Evolutionary conservation across 169 alveolate species (phyloP).

Genomic region (Plasmodium vivax): DNA sequence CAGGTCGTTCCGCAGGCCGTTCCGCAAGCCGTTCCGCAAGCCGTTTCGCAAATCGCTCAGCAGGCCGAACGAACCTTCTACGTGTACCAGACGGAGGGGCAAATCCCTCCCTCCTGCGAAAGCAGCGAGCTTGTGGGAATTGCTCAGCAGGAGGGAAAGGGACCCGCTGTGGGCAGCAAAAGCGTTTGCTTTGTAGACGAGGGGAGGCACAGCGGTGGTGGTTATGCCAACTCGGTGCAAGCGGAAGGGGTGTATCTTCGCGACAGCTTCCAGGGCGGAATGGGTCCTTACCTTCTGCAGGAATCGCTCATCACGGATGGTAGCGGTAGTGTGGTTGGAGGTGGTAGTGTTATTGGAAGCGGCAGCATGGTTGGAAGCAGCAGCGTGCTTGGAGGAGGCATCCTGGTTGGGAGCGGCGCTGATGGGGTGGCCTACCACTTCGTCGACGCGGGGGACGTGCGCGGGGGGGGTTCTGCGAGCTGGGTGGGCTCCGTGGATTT

Average conservation of each 20-base stretch:
- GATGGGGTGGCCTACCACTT: not conserved
- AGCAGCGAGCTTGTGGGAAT: not conserved
- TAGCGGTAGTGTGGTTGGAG: not conserved
- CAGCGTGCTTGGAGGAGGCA: not conserved
- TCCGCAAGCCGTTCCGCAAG: too few species aligned
- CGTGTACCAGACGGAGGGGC: constrained; percentile 30
- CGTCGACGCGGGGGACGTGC: not conserved
- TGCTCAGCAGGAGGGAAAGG: not conserved
- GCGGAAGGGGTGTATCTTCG: not conserved
- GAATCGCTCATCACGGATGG: not conserved
- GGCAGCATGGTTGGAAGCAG: not conserved
- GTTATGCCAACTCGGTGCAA: not conserved
- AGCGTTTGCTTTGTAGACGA: constrained; percentile 16
- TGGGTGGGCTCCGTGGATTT: too few species aligned
- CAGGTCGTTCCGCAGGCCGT: too few species aligned
- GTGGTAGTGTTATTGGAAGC: not conserved
- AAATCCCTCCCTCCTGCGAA: constrained; percentile 1
- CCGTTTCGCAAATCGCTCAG: not conserved
- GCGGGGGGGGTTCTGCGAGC: not conserved
- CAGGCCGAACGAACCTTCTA: not conserved
- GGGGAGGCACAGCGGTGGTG: not conserved
- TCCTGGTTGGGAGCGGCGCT: not conserved
- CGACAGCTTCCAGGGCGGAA: not conserved
- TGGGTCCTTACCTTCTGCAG: not conserved
- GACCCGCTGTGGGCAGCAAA: not conserved